Base-by-base conservation (phyloP, 2,329 filamentous ascomycete genomes). In the Penicillium janthinellum region DNA sequence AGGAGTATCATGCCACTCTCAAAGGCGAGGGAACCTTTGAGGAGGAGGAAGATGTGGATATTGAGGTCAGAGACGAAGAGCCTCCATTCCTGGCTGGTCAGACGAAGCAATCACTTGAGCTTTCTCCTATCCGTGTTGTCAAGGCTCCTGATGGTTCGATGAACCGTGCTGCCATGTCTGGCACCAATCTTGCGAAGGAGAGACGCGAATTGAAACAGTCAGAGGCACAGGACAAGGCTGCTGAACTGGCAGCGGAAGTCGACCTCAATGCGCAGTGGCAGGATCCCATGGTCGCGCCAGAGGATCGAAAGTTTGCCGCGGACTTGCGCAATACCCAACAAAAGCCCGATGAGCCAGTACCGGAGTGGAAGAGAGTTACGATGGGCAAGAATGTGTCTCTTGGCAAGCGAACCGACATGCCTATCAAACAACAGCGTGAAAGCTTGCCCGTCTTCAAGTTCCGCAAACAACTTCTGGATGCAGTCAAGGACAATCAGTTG, bases 91-190 rank as follows among this genome's bases (percentile, higher is more conserved):
- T 99, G 63, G 90, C 91, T 15, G 95, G 95, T 4, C 96, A 99
- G 75, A 99, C 95, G 0, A 97, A 97, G 72, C 93, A 96, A 73
- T 96, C 92, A 10, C 82, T 99, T 8, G 95, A 99, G 71, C 80
- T 99, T 4, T 97, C 93, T 1, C 95, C 95, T 0, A 99, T 99
- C 62, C 86, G 96, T 64, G 93, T 99, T 22, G 91, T 99, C 68
- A 98, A 98, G 77, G 95, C 95, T 1, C 96, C 95, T 0, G 95
- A 99, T 76, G 95, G 95, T n/a, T 98, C 94, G 4, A 88, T 99
- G 77, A 99, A 99, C 73, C 86, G 95, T 70, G 92, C 96, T 50
- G 96, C 96, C 15, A 96, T 98, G 90, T 89, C 93, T 8, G 94
- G 95, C 47, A 93, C 94, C 15, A 85, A 88, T 4, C 78, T 99